Conservation (phyloP, 163 green algal genomes). For the Prototheca wickerhamii region DNA sequence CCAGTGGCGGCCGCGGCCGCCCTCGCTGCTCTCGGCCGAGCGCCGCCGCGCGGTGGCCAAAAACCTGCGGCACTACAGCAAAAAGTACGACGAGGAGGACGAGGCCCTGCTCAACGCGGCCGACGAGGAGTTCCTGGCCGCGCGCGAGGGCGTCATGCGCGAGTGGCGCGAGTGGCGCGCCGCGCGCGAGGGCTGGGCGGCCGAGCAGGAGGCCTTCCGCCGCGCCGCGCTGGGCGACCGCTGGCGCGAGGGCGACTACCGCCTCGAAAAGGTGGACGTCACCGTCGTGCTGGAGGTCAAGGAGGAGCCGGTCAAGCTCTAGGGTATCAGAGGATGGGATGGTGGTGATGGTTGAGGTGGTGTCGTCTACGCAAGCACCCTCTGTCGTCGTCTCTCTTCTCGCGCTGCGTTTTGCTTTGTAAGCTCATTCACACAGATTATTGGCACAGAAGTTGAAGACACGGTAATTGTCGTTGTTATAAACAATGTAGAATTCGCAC, state of each 20-base stretch:
- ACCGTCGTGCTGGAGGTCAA: conserved; percentile 64
- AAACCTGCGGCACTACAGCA: conserved; percentile 89
- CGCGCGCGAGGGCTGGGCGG: conserved; percentile 33
- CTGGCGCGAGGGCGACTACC: conserved; percentile 43
- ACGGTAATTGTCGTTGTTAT: too few species aligned
- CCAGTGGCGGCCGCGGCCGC: conserved; percentile 81
- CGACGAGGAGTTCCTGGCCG: conserved; percentile 62
- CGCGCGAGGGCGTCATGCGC: conserved; percentile 46
- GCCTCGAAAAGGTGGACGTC: conserved; percentile 58
- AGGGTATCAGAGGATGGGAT: too few species aligned
- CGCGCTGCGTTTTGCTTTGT: not conserved
- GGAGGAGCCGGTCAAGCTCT: conserved; percentile 49
- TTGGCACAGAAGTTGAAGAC: too few species aligned
- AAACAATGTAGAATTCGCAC: too few species aligned
- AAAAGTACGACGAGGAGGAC: conserved; percentile 82
- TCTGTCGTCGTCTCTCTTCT: not conserved
- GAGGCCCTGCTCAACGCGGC: conserved; percentile 57
- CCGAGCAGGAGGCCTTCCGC: conserved; percentile 32
- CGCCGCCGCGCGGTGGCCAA: conserved; percentile 84
- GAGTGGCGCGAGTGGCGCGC: conserved; percentile 60
- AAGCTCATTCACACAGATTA: too few species aligned
- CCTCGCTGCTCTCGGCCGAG: conserved; percentile 71
- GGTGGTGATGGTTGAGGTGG: not conserved
- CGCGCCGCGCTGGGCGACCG: conserved; percentile 37
- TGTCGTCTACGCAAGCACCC: not conserved